Evolutionary conservation across 2,329 filamentous ascomycete species (phyloP).

Genomic region (Zasmidium cellare): DNA sequence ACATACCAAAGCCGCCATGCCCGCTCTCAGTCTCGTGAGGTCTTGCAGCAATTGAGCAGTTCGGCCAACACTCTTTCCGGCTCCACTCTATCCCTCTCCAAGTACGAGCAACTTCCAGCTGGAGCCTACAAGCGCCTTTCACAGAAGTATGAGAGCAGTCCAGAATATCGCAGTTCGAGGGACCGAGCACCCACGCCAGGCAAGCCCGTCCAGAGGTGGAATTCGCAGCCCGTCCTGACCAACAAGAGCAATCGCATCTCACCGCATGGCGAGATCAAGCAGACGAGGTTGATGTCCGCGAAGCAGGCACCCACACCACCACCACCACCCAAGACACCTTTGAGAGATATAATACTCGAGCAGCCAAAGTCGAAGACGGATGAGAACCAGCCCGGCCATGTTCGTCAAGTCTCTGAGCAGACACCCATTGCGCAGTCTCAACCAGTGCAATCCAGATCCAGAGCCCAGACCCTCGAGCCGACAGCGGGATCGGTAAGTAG

Average conservation of each 20-base stretch:
- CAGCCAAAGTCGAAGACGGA: constrained; percentile 3
- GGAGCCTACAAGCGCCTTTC: constrained; percentile 14
- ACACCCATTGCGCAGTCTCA: neutral
- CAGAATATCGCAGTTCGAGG: constrained; percentile 23
- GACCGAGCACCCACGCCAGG: constrained; percentile 23
- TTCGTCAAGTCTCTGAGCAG: constrained; percentile 9
- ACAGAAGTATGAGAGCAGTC: constrained; percentile 28
- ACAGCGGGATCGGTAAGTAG: constrained; percentile 11
- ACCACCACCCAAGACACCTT: constrained; percentile 23
- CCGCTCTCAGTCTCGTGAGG: constrained; percentile 17
- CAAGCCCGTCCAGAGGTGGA: constrained; percentile 30
- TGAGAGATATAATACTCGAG: constrained; percentile 15
- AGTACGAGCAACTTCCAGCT: neutral
- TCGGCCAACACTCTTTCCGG: neutral
- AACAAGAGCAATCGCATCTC: constrained; percentile 23
- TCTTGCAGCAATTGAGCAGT: constrained; percentile 3
- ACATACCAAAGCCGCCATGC: constrained; percentile 16
- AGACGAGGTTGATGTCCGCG: constrained; percentile 32
- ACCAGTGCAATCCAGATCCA: neutral
- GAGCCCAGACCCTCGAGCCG: constrained; percentile 7
- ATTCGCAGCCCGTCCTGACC: constrained; percentile 33
- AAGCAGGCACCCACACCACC: constrained; percentile 32
- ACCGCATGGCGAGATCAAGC: constrained; percentile 29
- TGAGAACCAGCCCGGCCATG: neutral
- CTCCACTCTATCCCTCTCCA: constrained; percentile 6